Evolutionary conservation across 208 protist species (phyloP), one percentile per base, ranked within the genome.

Genomic region (Strigomonas galati): DNA sequence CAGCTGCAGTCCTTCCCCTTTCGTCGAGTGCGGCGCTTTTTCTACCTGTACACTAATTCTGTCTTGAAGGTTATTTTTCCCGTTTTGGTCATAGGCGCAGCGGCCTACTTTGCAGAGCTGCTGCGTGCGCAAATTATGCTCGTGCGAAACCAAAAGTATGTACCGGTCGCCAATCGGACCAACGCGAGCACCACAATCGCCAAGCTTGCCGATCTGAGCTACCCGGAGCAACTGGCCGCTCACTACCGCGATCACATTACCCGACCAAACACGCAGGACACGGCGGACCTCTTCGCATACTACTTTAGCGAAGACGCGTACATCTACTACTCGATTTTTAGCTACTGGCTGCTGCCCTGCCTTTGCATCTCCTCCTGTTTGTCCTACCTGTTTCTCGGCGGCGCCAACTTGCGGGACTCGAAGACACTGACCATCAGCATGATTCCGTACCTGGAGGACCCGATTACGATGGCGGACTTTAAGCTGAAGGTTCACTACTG

Each of bases 391-490:
- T 82, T 81, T 46, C 78, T 84, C 74, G 67, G 78, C 9, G 83
- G 78, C 32, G 66, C 76, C 9, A 90, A 86, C 63, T 56, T 90
- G 23, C 66, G 67, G 2, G 76, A 89, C 57, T 82, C 84, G 15
- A 69, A 79, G 26, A 65, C 69, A 17, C 76, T 85, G 23, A 60
- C 79, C 21, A 82, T 89, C 37, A 62, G 79, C 40, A 72, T 78
- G 59, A 85, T 89, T 44, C 81, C 79, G 9, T 57, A 87, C 14
- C 68, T 89, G 35, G 87, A 93, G 71, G 87, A 89, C 49, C 87
- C 87, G 4, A 65, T 88, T 49, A 83, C 87, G 14, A 69, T 81
- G 26, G 79, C 84, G 19, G 54, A 62, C 32, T 86, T 90, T 65
- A 71, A 67, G 15, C 66, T 67, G 53, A 67, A 76, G 44, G 51